Evolutionary conservation across 1,284 basidiomycete genomes (phyloP).

Genomic region (Vanrija sp.): DNA sequence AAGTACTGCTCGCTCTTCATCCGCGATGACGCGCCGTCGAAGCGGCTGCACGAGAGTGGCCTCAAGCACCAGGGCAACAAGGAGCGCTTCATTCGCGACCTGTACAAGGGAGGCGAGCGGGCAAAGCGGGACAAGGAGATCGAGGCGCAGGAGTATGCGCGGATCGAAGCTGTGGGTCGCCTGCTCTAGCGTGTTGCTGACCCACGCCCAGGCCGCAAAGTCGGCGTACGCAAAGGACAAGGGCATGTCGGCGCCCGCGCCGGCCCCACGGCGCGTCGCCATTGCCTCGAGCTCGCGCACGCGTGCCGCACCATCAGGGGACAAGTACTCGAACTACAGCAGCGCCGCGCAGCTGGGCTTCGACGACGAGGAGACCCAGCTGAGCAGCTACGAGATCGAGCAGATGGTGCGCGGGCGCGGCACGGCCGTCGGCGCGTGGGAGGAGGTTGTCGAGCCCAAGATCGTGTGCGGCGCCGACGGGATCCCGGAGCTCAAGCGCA

Average conservation of each 20-base stretch:
- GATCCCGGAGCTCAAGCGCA: not conserved
- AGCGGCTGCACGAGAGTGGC: conserved; percentile 88
- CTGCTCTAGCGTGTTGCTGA: not conserved
- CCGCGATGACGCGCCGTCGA: conserved; percentile 87
- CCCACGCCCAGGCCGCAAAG: conserved; percentile 25
- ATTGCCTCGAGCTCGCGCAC: not conserved
- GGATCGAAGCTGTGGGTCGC: conserved; percentile 69
- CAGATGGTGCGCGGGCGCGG: conserved; percentile 60
- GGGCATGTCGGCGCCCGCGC: not conserved
- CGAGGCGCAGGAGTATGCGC: conserved; percentile 78
- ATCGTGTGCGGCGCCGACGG: conserved; percentile 4
- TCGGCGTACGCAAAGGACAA: conserved; percentile 4
- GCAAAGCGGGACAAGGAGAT: conserved; percentile 79
- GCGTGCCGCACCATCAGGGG: conserved; percentile 49
- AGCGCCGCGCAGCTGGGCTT: conserved; percentile 78
- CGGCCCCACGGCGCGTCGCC: not conserved
- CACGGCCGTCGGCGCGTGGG: conserved; percentile 80
- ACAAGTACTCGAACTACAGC: conserved; percentile 78
- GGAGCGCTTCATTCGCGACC: conserved; percentile 81
- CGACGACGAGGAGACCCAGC: conserved; percentile 60
- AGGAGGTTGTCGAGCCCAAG: conserved; percentile 57
- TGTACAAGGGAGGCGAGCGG: conserved; percentile 91
- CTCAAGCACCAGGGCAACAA: conserved; percentile 90
- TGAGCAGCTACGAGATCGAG: conserved; percentile 54
- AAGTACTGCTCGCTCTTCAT: conserved; percentile 57